phyloP scores from a whole-genome alignment of 129 eudicot species.

The Calendula officinalis region DNA sequence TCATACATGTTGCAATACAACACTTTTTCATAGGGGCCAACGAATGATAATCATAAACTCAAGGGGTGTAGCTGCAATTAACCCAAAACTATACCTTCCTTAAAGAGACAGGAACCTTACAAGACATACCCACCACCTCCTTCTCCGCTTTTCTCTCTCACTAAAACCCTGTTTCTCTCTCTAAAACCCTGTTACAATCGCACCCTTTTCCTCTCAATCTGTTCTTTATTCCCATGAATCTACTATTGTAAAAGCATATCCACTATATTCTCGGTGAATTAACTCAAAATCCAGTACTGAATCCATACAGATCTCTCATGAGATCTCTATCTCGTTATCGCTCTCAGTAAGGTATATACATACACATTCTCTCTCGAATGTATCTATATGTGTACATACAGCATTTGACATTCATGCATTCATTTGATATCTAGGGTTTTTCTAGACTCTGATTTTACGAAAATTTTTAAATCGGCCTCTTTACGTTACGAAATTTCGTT shows the following conservation, averaged over 20 bases:
- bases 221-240: constrained; percentile 13
- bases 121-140: constrained; percentile 17
- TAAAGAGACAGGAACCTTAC: constrained; percentile 23
- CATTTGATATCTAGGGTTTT: constrained; percentile 27
- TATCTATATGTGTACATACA: constrained; percentile 7
- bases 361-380: constrained; percentile 9
- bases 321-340: constrained; percentile 19
- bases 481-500: background rate
- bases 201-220: constrained; percentile 25
- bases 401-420: constrained; percentile 10
- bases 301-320: constrained; percentile 23
- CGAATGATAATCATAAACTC: background rate
- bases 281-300: constrained; percentile 12
- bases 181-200: constrained; percentile 15
- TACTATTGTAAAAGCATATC: constrained; percentile 4
- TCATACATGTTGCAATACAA: no score
- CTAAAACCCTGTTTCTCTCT: constrained; percentile 28
- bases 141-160: constrained; percentile 33
- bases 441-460: background rate
- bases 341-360: constrained; percentile 31
- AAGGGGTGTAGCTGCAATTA: constrained; percentile 7
- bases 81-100: constrained; percentile 21
- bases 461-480: background rate
- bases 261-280: constrained; percentile 1
- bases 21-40: background rate